These are phyloP conservation scores for Fraxinus quadrangulata DNA, from an alignment of 257 asterid species.

Conservation along the genomic window DNA sequence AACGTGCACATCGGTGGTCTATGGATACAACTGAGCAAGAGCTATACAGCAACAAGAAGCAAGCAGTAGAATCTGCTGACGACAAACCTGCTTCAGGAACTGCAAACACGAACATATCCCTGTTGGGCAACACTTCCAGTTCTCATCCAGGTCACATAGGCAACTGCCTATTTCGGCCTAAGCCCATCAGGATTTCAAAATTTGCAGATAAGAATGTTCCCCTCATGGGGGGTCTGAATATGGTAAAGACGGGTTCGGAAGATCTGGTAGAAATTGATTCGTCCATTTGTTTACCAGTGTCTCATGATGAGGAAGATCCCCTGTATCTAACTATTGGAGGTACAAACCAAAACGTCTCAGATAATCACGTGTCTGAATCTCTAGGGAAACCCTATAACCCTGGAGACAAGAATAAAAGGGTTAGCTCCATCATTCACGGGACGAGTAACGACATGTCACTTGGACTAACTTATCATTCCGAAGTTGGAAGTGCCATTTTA, in stretches of 20 bases:
- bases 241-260: conserved; percentile 28
- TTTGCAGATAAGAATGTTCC: conserved; percentile 34
- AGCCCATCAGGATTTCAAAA: conserved; percentile 32
- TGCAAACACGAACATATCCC: conserved; percentile 36
- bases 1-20: conserved; percentile 52
- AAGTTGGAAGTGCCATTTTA: conserved; percentile 28
- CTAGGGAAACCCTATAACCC: conserved; percentile 28
- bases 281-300: conserved; percentile 40
- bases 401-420: conserved; percentile 30
- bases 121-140: conserved; percentile 42
- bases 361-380: conserved; percentile 39
- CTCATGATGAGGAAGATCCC: conserved; percentile 40
- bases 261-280: conserved; percentile 39
- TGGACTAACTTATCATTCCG: conserved; percentile 36
- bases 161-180: conserved; percentile 11
- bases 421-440: conserved; percentile 31
- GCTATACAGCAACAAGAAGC: conserved; percentile 54
- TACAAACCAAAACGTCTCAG: conserved; percentile 37
- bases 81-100: conserved; percentile 33
- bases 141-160: conserved; percentile 36
- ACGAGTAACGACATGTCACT: conserved; percentile 27
- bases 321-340: conserved; percentile 37
- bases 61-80: conserved; percentile 49
- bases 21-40: conserved; percentile 42
- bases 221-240: conserved; percentile 31